Percentiles rank a stretch among this genome's conserved stretches.
Evolutionary conservation across 257 asterid species (phyloP).

Genomic region (Solanum chaucha): DNA sequence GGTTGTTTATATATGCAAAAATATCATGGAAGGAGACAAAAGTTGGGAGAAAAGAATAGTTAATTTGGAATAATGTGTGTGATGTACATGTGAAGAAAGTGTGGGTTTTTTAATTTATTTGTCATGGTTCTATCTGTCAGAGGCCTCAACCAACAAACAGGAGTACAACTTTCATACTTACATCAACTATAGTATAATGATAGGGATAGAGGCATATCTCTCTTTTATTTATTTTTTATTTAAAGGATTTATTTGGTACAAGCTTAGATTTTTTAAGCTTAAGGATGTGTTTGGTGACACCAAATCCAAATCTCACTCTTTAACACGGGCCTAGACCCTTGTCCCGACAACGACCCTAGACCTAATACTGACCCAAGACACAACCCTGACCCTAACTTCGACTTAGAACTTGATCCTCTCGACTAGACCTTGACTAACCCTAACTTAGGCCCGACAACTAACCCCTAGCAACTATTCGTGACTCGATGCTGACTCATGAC

Average conservation of each 20-base stretch:
- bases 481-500: background rate
- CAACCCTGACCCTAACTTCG: background rate
- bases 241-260: background rate
- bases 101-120: background rate
- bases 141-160: conserved; percentile 18
- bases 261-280: background rate
- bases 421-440: background rate
- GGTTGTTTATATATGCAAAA: background rate
- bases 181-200: background rate
- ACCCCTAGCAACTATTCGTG: background rate
- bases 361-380: too few relatives aligned
- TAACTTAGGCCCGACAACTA: background rate
- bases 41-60: background rate
- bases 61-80: background rate
- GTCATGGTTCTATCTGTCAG: background rate
- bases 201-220: background rate
- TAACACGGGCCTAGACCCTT: background rate
- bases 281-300: background rate
- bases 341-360: background rate
- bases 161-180: background rate
- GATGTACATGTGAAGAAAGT: background rate
- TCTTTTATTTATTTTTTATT: background rate
- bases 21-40: background rate
- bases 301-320: background rate
- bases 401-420: background rate